Percentiles rank a stretch among this genome's conserved stretches.
Evolutionary conservation across 352 stramenopile genomes (phyloP).

Genomic region (Pythium phragmiticola): DNA sequence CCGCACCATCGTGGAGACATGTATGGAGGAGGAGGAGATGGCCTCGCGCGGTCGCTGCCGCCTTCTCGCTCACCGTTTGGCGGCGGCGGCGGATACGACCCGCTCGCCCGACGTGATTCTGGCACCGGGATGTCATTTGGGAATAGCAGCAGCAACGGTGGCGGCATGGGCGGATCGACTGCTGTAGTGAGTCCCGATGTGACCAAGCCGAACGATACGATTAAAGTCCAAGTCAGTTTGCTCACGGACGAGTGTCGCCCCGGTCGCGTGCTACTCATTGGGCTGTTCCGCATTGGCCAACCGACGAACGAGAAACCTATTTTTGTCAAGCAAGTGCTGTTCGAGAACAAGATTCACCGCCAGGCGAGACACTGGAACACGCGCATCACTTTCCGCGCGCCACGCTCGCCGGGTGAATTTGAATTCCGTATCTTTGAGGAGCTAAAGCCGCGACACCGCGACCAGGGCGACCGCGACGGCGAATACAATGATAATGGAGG

Average conservation of each 20-base stretch:
- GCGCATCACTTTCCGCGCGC: slow-evolving; percentile 78
- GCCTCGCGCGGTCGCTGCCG: slow-evolving; percentile 20
- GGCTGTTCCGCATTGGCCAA: slow-evolving; percentile 74
- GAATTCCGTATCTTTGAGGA: slow-evolving; percentile 85
- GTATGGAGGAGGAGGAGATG: slow-evolving; percentile 13
- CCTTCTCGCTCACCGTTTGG: slow-evolving; percentile 17
- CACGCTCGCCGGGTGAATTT: slow-evolving; percentile 77
- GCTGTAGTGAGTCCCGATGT: slow-evolving; percentile 49
- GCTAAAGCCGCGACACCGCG: slow-evolving; percentile 36
- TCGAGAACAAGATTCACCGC: slow-evolving; percentile 72
- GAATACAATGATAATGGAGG: slow-evolving; percentile 27
- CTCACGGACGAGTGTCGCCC: slow-evolving; percentile 54
- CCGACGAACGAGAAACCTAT: slow-evolving; percentile 78
- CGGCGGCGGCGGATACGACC: slow-evolving; percentile 21
- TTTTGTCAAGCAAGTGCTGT: slow-evolving; percentile 82
- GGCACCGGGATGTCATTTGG: slow-evolving; percentile 26
- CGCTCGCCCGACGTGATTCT: slow-evolving; percentile 16
- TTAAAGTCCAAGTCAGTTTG: slow-evolving; percentile 73
- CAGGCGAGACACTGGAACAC: slow-evolving; percentile 66
- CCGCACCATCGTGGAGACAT: slow-evolving; percentile 19
- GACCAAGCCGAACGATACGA: slow-evolving; percentile 74
- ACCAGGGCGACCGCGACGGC: slow-evolving; percentile 30
- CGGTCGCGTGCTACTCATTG: slow-evolving; percentile 67
- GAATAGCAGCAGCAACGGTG: slow-evolving; percentile 22
- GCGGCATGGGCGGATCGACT: slow-evolving; percentile 19